Base-by-base conservation (phyloP, 2,329 filamentous ascomycete genomes). In the Diaporthe citri region DNA sequence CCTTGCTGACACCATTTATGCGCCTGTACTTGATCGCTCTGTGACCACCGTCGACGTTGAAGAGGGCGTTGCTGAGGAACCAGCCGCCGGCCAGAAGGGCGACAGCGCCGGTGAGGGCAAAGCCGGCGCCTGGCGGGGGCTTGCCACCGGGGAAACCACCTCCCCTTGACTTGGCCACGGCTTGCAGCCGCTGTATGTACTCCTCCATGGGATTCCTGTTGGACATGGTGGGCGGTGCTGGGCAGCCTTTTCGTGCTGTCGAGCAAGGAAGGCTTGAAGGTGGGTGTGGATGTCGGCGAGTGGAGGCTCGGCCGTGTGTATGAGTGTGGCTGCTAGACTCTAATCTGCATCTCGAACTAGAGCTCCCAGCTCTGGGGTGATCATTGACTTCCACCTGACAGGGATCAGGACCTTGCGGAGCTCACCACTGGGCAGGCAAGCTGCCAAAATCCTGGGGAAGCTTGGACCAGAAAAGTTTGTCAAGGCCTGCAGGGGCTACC, bases 1-100 rank as follows among this genome's bases (percentile, higher is more conserved):
- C 95, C 87, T 96, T 96, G 89, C 94, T 93, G 73, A 99, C 96
- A 88, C 97, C 97, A 81, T 92, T 94, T 85, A 98, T 82, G 84
- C 96, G 93, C 80, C 93, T 95, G 88, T 99, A 99, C 86, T 99
- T 99, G 90, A 99, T 99, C 78, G 97, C 97, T 83, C 97, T 93
- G 86, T 98, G 97, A 87, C 97, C 97, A 93, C 97, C 97, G 83
- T 99, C 97, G 81, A 99, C 97, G 87, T 93, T 93, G 88, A 93
- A 93, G 7, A 93, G 87, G 59, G 91, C 89, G 83, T 92, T 90
- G 80, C 89, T 87, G 78, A 92, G 80, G 78, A 91, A 77, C 79
- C 89, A 82, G 74, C 86, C 83, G 60, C 87, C 89, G 74, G 88
- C 88, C 22, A 85, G 85, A 57, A 90, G 80, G 43, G 90, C 79